These are phyloP conservation scores for Euphorbia pulcherrima DNA, from an alignment of 345 rosid genomes.

Conservation along the genomic window DNA sequence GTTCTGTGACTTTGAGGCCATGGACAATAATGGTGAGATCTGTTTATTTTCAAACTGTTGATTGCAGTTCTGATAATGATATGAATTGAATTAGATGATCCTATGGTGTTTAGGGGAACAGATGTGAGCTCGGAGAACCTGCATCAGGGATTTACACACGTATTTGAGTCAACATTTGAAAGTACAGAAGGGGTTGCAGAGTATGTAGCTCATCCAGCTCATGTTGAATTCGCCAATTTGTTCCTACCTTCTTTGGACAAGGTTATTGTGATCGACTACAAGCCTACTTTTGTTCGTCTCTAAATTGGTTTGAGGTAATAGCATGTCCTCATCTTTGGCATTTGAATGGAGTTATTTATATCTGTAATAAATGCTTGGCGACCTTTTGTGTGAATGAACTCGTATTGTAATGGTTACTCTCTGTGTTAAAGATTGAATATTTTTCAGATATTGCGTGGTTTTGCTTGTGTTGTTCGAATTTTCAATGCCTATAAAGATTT, in stretches of 20 bases:
- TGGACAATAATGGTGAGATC: background rate
- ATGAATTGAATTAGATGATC: background rate
- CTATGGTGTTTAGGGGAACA: conserved; percentile 46
- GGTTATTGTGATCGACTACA: conserved; percentile 61
- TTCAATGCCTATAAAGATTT: too few relatives aligned
- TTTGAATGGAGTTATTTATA: background rate
- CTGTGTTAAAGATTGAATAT: too few relatives aligned
- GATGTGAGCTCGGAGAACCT: conserved; percentile 76
- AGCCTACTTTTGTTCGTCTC: conserved; percentile 5
- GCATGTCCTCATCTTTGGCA: background rate
- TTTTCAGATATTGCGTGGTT: too few relatives aligned
- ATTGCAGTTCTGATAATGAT: too few relatives aligned
- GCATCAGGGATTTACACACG: conserved; percentile 79
- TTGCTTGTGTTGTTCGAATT: too few relatives aligned
- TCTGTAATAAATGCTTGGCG: background rate
- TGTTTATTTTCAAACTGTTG: background rate
- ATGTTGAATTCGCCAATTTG: conserved; percentile 51
- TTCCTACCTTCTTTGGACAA: conserved; percentile 54
- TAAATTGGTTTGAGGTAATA: background rate
- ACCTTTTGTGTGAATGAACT: too few relatives aligned
- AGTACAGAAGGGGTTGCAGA: conserved; percentile 62
- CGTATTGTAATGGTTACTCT: too few relatives aligned
- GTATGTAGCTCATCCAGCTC: conserved; percentile 68
- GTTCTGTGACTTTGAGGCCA: background rate
- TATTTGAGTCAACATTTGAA: conserved; percentile 74